Evolutionary conservation across 805 yeast genomes (phyloP).

Genomic region (Starmerella bacillaris): DNA sequence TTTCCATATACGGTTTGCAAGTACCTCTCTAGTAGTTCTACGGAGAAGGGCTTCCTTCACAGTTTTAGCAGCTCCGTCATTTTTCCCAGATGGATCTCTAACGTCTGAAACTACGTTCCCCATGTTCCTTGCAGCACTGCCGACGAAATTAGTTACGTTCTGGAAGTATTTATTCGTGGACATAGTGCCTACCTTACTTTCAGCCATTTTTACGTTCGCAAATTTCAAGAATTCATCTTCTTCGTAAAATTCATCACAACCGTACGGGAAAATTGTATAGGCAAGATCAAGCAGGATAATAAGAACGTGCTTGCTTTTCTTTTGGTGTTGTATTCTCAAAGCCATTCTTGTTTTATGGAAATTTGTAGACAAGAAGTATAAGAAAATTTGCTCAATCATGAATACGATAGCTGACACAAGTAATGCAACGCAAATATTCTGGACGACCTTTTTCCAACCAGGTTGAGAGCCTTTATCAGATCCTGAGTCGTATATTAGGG

Average conservation of each 20-base stretch:
- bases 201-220: slow-evolving; percentile 15
- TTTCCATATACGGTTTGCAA: slow-evolving; percentile 27
- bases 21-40: slow-evolving; percentile 17
- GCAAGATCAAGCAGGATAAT: slow-evolving; percentile 21
- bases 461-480: slow-evolving; percentile 15
- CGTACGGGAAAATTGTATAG: slow-evolving; percentile 22
- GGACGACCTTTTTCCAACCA: slow-evolving; percentile 23
- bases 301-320: slow-evolving; percentile 20
- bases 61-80: slow-evolving; percentile 9
- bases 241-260: slow-evolving; percentile 22
- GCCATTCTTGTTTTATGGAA: slow-evolving; percentile 27
- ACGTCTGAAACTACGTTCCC: slow-evolving; percentile 13
- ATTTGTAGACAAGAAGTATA: slow-evolving; percentile 25
- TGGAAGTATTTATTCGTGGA: slow-evolving; percentile 11
- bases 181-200: slow-evolving; percentile 4
- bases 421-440: slow-evolving; percentile 24
- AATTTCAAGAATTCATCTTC: slow-evolving; percentile 22
- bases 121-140: slow-evolving; percentile 17
- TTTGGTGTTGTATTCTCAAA: slow-evolving; percentile 23
- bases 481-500: slow-evolving; percentile 20
- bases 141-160: slow-evolving; percentile 18
- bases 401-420: slow-evolving; percentile 24
- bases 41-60: slow-evolving; percentile 23
- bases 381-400: slow-evolving; percentile 23
- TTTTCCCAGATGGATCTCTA: slow-evolving; percentile 10